phyloP scores from a whole-genome alignment of 2,329 filamentous ascomycete genomes.

The Arthroderma sp. region DNA sequence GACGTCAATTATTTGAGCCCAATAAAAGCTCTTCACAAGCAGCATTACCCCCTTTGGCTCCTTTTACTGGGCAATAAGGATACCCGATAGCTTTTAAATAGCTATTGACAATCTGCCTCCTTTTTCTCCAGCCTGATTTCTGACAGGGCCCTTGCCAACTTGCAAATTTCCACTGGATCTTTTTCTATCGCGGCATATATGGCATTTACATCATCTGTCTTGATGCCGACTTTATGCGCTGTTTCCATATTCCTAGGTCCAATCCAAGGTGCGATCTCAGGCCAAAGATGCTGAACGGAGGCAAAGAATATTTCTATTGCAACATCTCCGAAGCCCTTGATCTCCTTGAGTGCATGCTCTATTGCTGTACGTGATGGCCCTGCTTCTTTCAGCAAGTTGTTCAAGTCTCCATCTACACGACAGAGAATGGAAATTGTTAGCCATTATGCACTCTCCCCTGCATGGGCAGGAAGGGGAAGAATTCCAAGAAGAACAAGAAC shows the following conservation, averaged over 20 bases:
- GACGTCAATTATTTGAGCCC: too few species aligned
- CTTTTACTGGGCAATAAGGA: too few species aligned
- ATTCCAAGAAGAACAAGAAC: not conserved
- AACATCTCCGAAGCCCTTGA: constrained; percentile 4
- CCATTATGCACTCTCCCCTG: too few species aligned
- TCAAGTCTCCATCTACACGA: constrained; percentile 3
- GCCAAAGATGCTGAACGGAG: constrained; percentile 3
- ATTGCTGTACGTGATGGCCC: not conserved
- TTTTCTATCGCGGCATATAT: not conserved
- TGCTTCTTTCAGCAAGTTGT: constrained; percentile 1
- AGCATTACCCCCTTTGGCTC: too few species aligned
- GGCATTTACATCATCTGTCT: not conserved
- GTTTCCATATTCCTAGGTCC: not conserved
- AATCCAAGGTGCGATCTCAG: constrained; percentile 2
- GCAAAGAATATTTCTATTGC: constrained; percentile 3
- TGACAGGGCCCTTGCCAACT: constrained; percentile 2
- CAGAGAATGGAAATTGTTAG: too few species aligned
- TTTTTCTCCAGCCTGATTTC: constrained; percentile 5
- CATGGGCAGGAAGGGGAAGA: not conserved
- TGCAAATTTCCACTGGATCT: constrained; percentile 3
- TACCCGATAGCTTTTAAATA: too few species aligned
- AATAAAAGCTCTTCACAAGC: too few species aligned
- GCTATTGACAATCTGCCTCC: not conserved
- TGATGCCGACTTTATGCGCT: constrained; percentile 2
- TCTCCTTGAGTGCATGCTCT: not conserved